phyloP scores from a whole-genome alignment of 2,329 filamentous ascomycete genomes.

The Hypoxylon sp. region DNA sequence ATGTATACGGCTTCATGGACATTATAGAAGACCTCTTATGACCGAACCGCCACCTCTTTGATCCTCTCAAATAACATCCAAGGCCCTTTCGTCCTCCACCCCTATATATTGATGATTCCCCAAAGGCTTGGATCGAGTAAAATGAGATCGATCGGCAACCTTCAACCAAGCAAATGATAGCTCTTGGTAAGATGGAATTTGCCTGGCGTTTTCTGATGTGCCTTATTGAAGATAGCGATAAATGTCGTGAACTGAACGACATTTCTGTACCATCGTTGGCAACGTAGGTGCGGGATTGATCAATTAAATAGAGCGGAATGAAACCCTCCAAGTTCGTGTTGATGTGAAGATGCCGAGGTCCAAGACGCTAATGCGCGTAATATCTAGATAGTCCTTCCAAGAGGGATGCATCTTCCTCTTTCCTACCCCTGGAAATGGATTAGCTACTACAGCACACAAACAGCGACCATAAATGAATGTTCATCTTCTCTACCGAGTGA shows the following conservation, averaged over 20 bases:
- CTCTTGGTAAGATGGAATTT: not conserved
- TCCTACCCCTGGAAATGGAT: not conserved
- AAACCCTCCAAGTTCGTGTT: not conserved
- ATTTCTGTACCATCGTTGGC: slow-evolving; percentile 16
- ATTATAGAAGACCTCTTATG: not conserved
- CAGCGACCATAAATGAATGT: not conserved
- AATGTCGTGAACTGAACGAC: slow-evolving; percentile 4
- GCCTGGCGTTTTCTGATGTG: not conserved
- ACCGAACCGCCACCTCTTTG: not conserved
- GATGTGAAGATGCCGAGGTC: slow-evolving; percentile 18
- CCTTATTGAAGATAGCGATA: not conserved
- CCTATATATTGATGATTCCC: not conserved
- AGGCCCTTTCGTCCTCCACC: too few relatives aligned
- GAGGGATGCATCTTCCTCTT: not conserved
- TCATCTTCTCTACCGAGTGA: not conserved
- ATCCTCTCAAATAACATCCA: not conserved
- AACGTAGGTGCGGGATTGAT: not conserved
- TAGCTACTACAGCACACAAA: not conserved
- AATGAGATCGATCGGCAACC: slow-evolving; percentile 18
- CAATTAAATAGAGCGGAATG: not conserved
- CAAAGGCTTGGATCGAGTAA: slow-evolving; percentile 2
- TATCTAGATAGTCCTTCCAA: slow-evolving; percentile 6
- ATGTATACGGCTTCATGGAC: slow-evolving; percentile 18
- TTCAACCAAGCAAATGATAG: not conserved
- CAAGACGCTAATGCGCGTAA: slow-evolving; percentile 5